These are phyloP conservation scores for Trichothecium roseum DNA, from an alignment of 2,329 filamentous ascomycete genomes.

Conservation along the genomic window DNA sequence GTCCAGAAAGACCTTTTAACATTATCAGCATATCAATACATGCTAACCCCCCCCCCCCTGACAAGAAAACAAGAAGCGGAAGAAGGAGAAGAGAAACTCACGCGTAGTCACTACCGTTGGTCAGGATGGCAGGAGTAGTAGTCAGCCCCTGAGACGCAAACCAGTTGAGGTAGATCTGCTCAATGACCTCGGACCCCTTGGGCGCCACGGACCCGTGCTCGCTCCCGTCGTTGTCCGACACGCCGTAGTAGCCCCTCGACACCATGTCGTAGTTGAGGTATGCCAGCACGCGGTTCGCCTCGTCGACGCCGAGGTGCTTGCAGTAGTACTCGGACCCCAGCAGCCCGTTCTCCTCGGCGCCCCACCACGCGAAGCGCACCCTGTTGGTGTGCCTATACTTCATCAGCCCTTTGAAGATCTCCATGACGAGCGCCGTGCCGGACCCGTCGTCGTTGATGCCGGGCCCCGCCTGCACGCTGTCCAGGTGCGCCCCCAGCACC, in stretches of 20 bases:
- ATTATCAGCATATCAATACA: no score
- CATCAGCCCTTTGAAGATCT: slow-evolving; percentile 26
- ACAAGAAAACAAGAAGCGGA: slow-evolving; percentile 25
- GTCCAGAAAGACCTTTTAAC: slow-evolving; percentile 36
- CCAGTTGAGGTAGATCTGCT: slow-evolving; percentile 21
- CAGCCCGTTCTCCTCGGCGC: slow-evolving; percentile 32
- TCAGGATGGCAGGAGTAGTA: slow-evolving; percentile 14
- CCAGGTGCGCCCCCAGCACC: slow-evolving; percentile 31
- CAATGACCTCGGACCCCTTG: slow-evolving; percentile 19
- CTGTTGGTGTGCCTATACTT: slow-evolving; percentile 23
- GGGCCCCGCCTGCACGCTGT: slow-evolving; percentile 30
- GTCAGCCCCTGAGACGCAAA: slow-evolving; percentile 21
- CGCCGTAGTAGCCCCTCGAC: slow-evolving; percentile 21
- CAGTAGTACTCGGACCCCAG: slow-evolving; percentile 25
- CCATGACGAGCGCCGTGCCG: slow-evolving; percentile 27
- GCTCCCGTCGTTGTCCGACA: slow-evolving; percentile 23
- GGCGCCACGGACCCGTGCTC: slow-evolving; percentile 19
- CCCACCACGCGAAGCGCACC: slow-evolving; percentile 34
- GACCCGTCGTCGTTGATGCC: slow-evolving; percentile 38
- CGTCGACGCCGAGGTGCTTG: slow-evolving; percentile 17
- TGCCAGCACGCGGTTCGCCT: slow-evolving; percentile 22
- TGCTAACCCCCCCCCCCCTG: no score
- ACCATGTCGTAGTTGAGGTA: slow-evolving; percentile 34
- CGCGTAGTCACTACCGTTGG: slow-evolving; percentile 49
- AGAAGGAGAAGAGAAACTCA: slow-evolving; percentile 23